Base-by-base conservation (phyloP, 2,329 filamentous ascomycete genomes). In the Scedosporium dehoogii region DNA sequence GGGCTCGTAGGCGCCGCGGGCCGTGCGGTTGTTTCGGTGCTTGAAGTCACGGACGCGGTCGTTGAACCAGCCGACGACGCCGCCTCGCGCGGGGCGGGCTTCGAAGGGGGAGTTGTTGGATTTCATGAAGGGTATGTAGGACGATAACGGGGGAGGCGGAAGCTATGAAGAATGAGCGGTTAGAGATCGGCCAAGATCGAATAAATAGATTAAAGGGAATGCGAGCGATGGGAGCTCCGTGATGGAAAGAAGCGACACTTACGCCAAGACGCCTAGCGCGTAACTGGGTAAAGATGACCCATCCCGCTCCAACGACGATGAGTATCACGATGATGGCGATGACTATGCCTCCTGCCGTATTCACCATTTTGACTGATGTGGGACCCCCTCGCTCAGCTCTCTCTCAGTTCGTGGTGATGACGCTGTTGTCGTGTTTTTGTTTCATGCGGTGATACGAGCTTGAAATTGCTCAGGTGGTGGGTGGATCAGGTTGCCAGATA, bases 221-320 rank as follows among this genome's bases (percentile, higher is more conserved):
- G 23, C 21, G 21, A 33, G 60, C 51, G 48, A 18, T 51, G 25
- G 38, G 4, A 56, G 16, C 33, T 56, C 44, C 44, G 53, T n/a
- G 53, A 62, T 38, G 14, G 58, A 38, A 57, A 42, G 21, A 23
- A 60, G 46, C 51, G 62, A 63, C 62, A 78, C 82, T 67, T 78
- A 85, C 83, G 25, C 91, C 91, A 62, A 92, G 81, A 70, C 85
- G 84, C 65, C 86, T 82, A 59, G 90, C 90, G 69, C 87, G 87
- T 68, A 88, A 79, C 70, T 90, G 88, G 33, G 86, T 85, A 70
- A 87, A 92, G 69, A 85, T 74, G 64, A 91, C 76, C 86, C 88
- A 93, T 70, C 81, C 86, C 62, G 81, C 74, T 63, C 77, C 85
- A 27, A 75, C 83, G 62, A 78, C 73, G 62, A 87, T 64, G 61